A percentile compares a stretch with the other conserved stretches of the same genome.
These are phyloP conservation scores for Pichia cephalocereana DNA, from an alignment of 805 yeast genomes.

Conservation along the genomic window DNA sequence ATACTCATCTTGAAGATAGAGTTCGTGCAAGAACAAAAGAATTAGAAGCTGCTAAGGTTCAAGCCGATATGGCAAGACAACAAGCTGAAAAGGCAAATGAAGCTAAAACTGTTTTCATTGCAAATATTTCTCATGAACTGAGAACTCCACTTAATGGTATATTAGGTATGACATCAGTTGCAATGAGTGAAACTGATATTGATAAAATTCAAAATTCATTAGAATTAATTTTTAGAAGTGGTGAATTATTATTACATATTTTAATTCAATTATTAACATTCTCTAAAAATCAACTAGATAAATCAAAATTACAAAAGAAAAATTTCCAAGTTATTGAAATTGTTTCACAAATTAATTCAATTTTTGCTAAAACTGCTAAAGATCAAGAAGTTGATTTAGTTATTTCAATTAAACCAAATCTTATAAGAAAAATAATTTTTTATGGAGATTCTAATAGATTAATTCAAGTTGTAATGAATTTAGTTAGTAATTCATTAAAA, in stretches of 20 bases:
- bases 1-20: conserved; percentile 76
- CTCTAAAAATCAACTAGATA: conserved; percentile 81
- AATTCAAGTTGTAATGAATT: conserved; percentile 84
- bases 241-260: conserved; percentile 81
- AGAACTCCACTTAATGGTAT: conserved; percentile 96
- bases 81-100: conserved; percentile 81
- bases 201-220: conserved; percentile 63
- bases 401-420: conserved; percentile 54
- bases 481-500: conserved; percentile 83
- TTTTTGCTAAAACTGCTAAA: conserved; percentile 69
- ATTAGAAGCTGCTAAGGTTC: conserved; percentile 76
- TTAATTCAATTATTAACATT: conserved; percentile 86
- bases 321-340: conserved; percentile 75
- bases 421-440: conserved; percentile 52
- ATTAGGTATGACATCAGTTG: conserved; percentile 88
- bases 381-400: conserved; percentile 67
- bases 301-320: conserved; percentile 74
- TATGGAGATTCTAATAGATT: conserved; percentile 88
- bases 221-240: conserved; percentile 80
- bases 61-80: conserved; percentile 42
- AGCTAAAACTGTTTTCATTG: conserved; percentile 89
- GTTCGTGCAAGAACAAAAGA: conserved; percentile 81
- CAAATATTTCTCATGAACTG: conserved; percentile 87
- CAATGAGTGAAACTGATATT: conserved; percentile 76
- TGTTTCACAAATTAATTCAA: conserved; percentile 75